A percentile compares a stretch with the other conserved stretches of the same genome.
These are phyloP conservation scores for Tuber indicum DNA, from an alignment of 495 filamentous ascomycete genomes.

Conservation along the genomic window DNA sequence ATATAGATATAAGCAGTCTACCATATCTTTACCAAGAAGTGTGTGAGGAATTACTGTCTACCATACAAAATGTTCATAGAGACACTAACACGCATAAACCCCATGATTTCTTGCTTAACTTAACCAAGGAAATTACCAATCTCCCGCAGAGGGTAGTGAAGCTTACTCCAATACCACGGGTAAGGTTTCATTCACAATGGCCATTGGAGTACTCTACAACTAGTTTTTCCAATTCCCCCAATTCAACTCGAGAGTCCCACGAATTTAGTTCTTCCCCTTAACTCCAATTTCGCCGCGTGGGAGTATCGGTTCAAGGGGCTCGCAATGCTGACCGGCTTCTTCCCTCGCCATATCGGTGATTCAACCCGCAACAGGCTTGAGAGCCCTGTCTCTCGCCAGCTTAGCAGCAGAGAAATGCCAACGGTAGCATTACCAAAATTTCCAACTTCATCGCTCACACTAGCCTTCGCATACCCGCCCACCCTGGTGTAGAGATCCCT, in stretches of 20 bases:
- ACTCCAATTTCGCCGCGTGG: conserved; percentile 30
- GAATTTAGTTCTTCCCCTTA: conserved; percentile 5
- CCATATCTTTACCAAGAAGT: too few relatives aligned
- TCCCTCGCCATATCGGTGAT: conserved; percentile 72
- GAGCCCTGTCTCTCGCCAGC: conserved; percentile 48
- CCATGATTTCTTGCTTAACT: too few relatives aligned
- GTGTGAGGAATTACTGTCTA: too few relatives aligned
- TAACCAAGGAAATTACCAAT: too few relatives aligned
- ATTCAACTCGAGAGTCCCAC: neutral
- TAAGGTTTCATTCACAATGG: too few relatives aligned
- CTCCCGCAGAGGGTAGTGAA: too few relatives aligned
- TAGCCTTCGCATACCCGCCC: conserved; percentile 56
- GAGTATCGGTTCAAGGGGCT: conserved; percentile 56
- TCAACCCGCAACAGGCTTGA: conserved; percentile 56
- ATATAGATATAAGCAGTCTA: too few relatives aligned
- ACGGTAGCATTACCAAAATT: conserved; percentile 70
- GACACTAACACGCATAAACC: too few relatives aligned
- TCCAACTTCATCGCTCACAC: conserved; percentile 74
- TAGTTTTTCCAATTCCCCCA: neutral
- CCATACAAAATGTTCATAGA: too few relatives aligned
- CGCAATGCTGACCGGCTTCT: conserved; percentile 56
- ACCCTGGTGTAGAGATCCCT: conserved; percentile 58
- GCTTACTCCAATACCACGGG: too few relatives aligned
- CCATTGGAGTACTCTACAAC: neutral
- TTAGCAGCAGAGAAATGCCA: conserved; percentile 72